Percentiles rank a stretch among this genome's conserved stretches.
phyloP scores from a whole-genome alignment of 345 rosid genomes.

The Brassica juncea region DNA sequence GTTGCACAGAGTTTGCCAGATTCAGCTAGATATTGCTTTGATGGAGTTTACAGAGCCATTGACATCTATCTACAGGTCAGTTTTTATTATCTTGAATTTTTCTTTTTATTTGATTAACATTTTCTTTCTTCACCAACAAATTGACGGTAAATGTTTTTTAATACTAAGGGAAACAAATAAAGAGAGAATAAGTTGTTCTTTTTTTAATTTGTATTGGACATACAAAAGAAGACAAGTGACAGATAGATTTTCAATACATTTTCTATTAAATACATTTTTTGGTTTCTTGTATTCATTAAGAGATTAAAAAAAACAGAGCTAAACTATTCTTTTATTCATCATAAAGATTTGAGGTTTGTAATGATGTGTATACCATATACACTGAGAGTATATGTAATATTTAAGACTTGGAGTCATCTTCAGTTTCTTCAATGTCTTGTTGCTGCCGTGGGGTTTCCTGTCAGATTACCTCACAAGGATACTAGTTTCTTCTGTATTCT shows the following conservation, averaged over 20 bases:
- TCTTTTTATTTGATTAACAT: background rate
- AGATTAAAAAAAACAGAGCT: background rate
- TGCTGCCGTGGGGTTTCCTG: conserved; percentile 39
- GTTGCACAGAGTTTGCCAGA: conserved; percentile 76
- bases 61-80: conserved; percentile 75
- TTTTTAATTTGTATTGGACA: conserved; percentile 11
- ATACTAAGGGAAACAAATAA: conserved; percentile 27
- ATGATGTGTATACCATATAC: conserved; percentile 14
- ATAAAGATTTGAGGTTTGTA: background rate
- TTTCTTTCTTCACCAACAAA: conserved; percentile 11
- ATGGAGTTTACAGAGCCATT: conserved; percentile 78
- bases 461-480: conserved; percentile 34
- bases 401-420: conserved; percentile 23
- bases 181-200: background rate
- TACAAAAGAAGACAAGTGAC: conserved; percentile 31
- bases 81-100: background rate
- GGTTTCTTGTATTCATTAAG: conserved; percentile 2
- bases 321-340: conserved; percentile 34
- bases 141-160: background rate
- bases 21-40: conserved; percentile 67
- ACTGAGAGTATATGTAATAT: conserved; percentile 1
- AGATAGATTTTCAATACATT: background rate
- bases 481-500: conserved; percentile 21
- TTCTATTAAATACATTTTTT: conserved; percentile 6
- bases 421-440: conserved; percentile 33